These are phyloP conservation scores for Lactifluus echinatus DNA, from an alignment of 768 basidiomycete species.

Conservation along the genomic window DNA sequence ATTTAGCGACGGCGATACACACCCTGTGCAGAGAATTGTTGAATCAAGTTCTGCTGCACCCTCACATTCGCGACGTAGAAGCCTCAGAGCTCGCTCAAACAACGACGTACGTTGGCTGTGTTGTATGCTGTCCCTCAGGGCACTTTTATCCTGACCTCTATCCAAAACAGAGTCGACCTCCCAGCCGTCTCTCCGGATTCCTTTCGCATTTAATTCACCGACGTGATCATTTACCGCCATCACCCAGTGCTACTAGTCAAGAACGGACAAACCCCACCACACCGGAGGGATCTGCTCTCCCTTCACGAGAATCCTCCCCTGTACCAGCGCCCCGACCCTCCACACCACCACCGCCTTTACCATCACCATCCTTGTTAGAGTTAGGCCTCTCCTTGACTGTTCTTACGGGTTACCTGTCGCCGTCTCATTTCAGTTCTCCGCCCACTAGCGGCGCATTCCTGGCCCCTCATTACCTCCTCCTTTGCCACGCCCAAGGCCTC, in stretches of 20 bases:
- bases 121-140: background rate
- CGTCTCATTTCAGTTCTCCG: constrained; percentile 69
- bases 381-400: constrained; percentile 66
- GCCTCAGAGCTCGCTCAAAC: constrained; percentile 2
- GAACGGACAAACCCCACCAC: constrained; percentile 20
- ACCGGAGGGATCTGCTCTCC: constrained; percentile 28
- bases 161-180: constrained; percentile 41
- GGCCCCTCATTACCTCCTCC: constrained; percentile 69
- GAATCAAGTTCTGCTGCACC: background rate
- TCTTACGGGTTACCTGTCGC: constrained; percentile 58
- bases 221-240: constrained; percentile 39
- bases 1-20: constrained; percentile 11
- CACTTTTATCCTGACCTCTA: constrained; percentile 15
- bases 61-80: constrained; percentile 4
- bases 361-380: constrained; percentile 63
- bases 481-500: constrained; percentile 80
- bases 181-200: constrained; percentile 79
- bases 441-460: constrained; percentile 75
- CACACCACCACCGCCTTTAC: constrained; percentile 65
- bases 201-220: constrained; percentile 72
- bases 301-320: constrained; percentile 51
- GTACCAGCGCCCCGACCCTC: constrained; percentile 37
- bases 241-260: constrained; percentile 13
- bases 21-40: constrained; percentile 21
- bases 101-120: constrained; percentile 43